phyloP scores from a whole-genome alignment of 2,329 filamentous ascomycete genomes.

The Cladosporium sp. region DNA sequence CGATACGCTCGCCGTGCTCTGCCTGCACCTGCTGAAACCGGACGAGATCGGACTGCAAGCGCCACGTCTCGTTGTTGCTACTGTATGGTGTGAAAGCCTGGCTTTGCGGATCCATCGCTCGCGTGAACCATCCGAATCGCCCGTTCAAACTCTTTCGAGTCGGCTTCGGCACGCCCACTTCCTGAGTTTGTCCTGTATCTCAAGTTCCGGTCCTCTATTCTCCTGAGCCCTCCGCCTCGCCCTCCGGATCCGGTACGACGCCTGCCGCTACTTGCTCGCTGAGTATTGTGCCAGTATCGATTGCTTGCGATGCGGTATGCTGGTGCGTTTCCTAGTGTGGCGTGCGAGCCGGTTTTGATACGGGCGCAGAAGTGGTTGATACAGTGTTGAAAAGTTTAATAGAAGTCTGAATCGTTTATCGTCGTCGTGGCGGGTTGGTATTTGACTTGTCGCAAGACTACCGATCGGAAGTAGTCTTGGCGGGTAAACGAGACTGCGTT shows the following conservation, averaged over 20 bases:
- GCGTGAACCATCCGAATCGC: conserved; percentile 18
- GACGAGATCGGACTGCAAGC: conserved; percentile 59
- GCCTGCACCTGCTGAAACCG: conserved; percentile 57
- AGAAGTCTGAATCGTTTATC: background rate
- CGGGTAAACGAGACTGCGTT: no score
- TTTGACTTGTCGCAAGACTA: no score
- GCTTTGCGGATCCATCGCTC: conserved; percentile 59
- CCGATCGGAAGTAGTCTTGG: no score
- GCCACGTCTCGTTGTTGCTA: conserved; percentile 56
- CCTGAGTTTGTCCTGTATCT: background rate
- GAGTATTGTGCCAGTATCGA: background rate
- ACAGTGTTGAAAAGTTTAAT: no score
- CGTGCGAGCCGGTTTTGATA: background rate
- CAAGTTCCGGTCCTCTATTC: background rate
- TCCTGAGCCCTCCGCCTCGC: background rate
- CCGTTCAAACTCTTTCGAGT: conserved; percentile 13
- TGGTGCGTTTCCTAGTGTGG: background rate
- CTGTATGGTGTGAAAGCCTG: conserved; percentile 56
- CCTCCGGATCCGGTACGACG: background rate
- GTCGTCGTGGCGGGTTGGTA: background rate
- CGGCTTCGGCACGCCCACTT: conserved; percentile 11
- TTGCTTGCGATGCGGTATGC: background rate
- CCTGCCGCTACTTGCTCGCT: background rate
- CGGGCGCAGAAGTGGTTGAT: background rate
- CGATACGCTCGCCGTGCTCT: conserved; percentile 58